phyloP scores from a whole-genome alignment of 345 rosid species.

The Erodium maritimum region DNA sequence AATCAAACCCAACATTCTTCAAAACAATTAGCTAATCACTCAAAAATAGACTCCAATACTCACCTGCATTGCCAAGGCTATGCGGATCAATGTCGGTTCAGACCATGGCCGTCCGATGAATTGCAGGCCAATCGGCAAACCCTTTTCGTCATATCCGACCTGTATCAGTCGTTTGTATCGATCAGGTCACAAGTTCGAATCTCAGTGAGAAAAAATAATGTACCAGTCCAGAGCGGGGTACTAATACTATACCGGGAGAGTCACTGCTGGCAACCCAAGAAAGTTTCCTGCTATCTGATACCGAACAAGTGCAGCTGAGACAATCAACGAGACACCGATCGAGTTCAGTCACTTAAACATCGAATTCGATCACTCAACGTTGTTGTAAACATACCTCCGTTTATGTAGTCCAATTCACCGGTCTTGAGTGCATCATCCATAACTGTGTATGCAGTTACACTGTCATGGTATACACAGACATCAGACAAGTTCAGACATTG shows the following conservation, averaged over 20 bases:
- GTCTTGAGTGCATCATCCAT: conserved; percentile 34
- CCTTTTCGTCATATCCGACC: conserved; percentile 60
- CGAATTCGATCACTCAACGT: neutral
- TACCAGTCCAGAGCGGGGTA: neutral
- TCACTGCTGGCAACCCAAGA: conserved; percentile 61
- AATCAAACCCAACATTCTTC: neutral
- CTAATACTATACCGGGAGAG: conserved; percentile 54
- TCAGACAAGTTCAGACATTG: neutral
- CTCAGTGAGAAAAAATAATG: neutral
- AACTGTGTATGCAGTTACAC: conserved; percentile 57
- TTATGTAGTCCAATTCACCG: conserved; percentile 62
- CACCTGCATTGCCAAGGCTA: conserved; percentile 62
- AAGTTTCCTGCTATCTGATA: conserved; percentile 71
- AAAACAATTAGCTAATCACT: neutral
- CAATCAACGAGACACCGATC: conserved; percentile 6
- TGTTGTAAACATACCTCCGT: conserved; percentile 41
- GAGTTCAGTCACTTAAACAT: neutral
- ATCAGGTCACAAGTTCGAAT: no score
- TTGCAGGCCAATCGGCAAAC: conserved; percentile 64
- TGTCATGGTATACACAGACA: conserved; percentile 9
- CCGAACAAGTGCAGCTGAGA: conserved; percentile 61
- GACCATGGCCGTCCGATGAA: conserved; percentile 77
- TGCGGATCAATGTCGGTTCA: conserved; percentile 44
- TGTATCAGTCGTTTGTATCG: conserved; percentile 5
- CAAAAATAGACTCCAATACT: neutral